These are phyloP conservation scores for Xylariaceae sp. DNA, from an alignment of 2,329 filamentous ascomycete species.

Conservation along the genomic window DNA sequence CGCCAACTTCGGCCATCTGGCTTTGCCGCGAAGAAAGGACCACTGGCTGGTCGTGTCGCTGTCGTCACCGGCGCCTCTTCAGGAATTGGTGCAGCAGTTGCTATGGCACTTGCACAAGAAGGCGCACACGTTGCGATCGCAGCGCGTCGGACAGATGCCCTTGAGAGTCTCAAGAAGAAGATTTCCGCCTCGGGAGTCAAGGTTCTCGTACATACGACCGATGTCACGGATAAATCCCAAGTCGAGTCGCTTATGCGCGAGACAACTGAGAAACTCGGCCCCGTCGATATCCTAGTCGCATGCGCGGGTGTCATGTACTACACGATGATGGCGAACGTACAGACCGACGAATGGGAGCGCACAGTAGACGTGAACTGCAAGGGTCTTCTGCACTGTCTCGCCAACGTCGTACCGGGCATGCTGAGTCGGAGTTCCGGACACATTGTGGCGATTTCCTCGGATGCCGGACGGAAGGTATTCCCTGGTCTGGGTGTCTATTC, in stretches of 20 bases:
- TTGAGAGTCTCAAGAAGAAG: slow-evolving; percentile 61
- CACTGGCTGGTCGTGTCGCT: slow-evolving; percentile 63
- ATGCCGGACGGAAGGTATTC: slow-evolving; percentile 77
- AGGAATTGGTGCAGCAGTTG: slow-evolving; percentile 72
- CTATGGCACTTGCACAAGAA: slow-evolving; percentile 61
- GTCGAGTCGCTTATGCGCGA: slow-evolving; percentile 61
- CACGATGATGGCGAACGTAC: slow-evolving; percentile 76
- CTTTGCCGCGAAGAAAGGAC: slow-evolving; percentile 43
- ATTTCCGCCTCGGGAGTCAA: slow-evolving; percentile 51
- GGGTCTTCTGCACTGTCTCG: slow-evolving; percentile 67
- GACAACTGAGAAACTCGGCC: slow-evolving; percentile 58
- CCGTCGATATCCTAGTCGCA: slow-evolving; percentile 71
- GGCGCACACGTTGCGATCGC: slow-evolving; percentile 68
- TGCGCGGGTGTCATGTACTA: slow-evolving; percentile 86
- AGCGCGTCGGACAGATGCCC: slow-evolving; percentile 62
- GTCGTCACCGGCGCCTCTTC: slow-evolving; percentile 76
- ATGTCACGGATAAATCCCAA: slow-evolving; percentile 62
- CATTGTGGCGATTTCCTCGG: slow-evolving; percentile 76
- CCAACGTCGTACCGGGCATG: slow-evolving; percentile 66
- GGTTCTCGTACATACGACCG: slow-evolving; percentile 63
- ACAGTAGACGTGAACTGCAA: slow-evolving; percentile 87
- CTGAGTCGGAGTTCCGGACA: slow-evolving; percentile 63
- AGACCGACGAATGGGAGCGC: slow-evolving; percentile 71
- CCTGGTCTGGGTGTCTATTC: slow-evolving; percentile 78
- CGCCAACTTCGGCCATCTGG: slow-evolving; percentile 33